These are phyloP conservation scores for Chaetomium globosum DNA, from an alignment of 2,329 filamentous ascomycete genomes.

Conservation along the genomic window DNA sequence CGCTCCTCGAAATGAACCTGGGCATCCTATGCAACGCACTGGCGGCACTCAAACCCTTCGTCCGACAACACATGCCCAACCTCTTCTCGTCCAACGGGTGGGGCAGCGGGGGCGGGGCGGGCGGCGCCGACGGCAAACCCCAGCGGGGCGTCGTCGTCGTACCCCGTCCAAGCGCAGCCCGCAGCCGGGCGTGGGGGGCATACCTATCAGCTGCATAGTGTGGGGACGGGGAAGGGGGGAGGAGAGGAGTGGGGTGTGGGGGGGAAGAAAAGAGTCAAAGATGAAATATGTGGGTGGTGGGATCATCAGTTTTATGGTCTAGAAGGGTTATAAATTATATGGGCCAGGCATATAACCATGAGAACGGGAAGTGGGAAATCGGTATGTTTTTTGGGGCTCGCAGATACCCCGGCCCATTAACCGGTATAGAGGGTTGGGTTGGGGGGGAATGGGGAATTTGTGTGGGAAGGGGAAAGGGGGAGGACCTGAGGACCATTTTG, in stretches of 20 bases:
- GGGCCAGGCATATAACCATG: too few relatives aligned
- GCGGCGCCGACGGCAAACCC: not conserved
- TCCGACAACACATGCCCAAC: constrained; percentile 32
- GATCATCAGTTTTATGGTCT: constrained; percentile 16
- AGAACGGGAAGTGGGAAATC: too few relatives aligned
- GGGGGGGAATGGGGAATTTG: too few relatives aligned
- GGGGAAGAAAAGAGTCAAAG: not conserved
- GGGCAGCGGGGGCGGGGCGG: not conserved
- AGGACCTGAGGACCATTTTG: too few relatives aligned
- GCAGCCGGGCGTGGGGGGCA: constrained; percentile 18
- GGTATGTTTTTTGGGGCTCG: too few relatives aligned
- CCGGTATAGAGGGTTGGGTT: too few relatives aligned
- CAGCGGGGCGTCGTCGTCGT: not conserved
- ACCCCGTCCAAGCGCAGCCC: constrained; percentile 2
- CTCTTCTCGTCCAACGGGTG: constrained; percentile 22
- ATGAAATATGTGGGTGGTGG: constrained; percentile 1
- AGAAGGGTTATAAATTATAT: too few relatives aligned
- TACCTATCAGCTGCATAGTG: constrained; percentile 31
- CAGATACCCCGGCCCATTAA: too few relatives aligned
- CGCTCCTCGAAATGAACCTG: constrained; percentile 44
- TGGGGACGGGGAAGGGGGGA: constrained; percentile 22
- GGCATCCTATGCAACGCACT: constrained; percentile 39
- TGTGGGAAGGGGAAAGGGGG: too few relatives aligned
- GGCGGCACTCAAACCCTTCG: constrained; percentile 37
- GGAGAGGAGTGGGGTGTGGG: not conserved